Conservation (phyloP, 768 basidiomycete genomes). For the Tubosaeta sp. region DNA sequence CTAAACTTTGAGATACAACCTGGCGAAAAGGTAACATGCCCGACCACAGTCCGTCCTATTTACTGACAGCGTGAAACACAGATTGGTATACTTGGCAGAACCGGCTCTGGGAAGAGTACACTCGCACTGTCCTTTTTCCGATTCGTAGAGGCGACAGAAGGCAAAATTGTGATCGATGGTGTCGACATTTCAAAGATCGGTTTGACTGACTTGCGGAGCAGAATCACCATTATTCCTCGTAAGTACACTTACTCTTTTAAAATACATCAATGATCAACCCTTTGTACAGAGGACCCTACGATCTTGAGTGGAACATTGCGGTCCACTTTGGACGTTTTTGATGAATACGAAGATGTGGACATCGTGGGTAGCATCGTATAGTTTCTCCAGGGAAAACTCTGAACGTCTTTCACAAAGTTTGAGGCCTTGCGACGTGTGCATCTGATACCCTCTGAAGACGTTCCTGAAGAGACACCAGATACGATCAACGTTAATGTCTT, state of each 20-base stretch:
- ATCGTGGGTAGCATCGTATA: constrained; percentile 47
- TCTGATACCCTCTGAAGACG: constrained; percentile 60
- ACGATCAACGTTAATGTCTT: constrained; percentile 71
- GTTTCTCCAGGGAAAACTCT: neutral
- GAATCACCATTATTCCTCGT: constrained; percentile 75
- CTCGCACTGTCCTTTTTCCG: constrained; percentile 84
- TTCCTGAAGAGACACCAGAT: constrained; percentile 33
- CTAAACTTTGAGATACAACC: constrained; percentile 70
- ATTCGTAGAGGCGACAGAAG: constrained; percentile 82
- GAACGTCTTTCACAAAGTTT: constrained; percentile 42
- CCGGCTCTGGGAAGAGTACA: constrained; percentile 75
- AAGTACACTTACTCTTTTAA: constrained; percentile 20
- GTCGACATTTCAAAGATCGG: constrained; percentile 77
- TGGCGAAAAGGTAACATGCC: constrained; percentile 60
- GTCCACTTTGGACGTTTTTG: constrained; percentile 80
- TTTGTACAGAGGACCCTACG: constrained; percentile 72
- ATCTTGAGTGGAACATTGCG: constrained; percentile 81
- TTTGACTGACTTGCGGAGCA: constrained; percentile 74
- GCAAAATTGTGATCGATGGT: constrained; percentile 72
- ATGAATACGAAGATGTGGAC: constrained; percentile 79
- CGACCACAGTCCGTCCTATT: neutral
- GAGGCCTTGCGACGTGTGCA: constrained; percentile 83
- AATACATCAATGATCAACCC: neutral
- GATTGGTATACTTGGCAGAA: constrained; percentile 70
- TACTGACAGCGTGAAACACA: constrained; percentile 21